Evolutionary conservation across 169 alveolate species (phyloP), one percentile per base, ranked within the genome.

Genomic region (Plasmodium relictum): DNA sequence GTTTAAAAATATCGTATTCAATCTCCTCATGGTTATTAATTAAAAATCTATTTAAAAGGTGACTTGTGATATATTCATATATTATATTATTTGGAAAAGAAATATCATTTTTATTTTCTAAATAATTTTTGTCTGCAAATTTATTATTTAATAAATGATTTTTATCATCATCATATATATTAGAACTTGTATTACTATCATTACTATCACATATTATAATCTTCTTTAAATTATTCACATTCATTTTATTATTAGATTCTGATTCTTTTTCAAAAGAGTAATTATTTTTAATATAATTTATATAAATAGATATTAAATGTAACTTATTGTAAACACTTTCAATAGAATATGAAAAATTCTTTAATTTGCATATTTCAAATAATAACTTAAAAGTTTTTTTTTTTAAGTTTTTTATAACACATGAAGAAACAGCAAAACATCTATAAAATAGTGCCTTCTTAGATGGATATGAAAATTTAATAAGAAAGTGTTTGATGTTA

Each of bases 381-480:
- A 76, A 14, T 9, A 58, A 26, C 16, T 68, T 76, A 16, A 76
- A 65, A 20, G 59, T 24, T 63, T 62, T 24, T 76, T 65, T 76
- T 45, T 52, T 62, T 41, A 76, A 16, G 48, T 76, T 76, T 76
- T 63, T 76, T 0, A 76, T 62, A 18, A 62, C 44, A 63, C 89
- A 76, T 6, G 89, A 76, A 22, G 70, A 63, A 6, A 76, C 89
- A 63, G 74, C 48, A 62, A 63, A 65, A 12, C 78, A 76, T 48
- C 89, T 52, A 14, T 63, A 63, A 22, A 76, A 76, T 4, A 76
- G 37, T 6, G 89, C 56, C n/a, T 76, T 56, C 10, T 69, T 76
- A 1, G 44, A 48, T 50, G 89, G 89, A 22, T 63, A 48, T 6
- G 78, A 65, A 48, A 76, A 76, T 6, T 76, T 76, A n/a, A 76